phyloP scores from a whole-genome alignment of 2,329 filamentous ascomycete species.

The Penicillium sp. region DNA sequence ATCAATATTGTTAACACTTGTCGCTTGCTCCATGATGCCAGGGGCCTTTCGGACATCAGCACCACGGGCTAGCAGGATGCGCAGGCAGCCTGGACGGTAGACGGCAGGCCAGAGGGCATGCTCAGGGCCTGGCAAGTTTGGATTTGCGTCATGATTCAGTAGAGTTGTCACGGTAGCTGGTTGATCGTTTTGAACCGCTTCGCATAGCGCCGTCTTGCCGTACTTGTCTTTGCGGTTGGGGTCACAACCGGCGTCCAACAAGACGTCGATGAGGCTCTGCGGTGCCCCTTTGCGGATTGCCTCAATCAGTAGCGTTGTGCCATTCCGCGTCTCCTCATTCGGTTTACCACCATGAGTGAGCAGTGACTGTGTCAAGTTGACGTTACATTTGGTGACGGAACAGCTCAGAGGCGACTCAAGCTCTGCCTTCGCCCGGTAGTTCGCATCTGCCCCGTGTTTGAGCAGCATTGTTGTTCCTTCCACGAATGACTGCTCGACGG shows the following conservation, averaged over 20 bases:
- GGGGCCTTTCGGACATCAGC: slow-evolving; percentile 65
- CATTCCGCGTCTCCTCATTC: slow-evolving; percentile 58
- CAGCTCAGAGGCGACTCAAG: slow-evolving; percentile 60
- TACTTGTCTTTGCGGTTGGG: slow-evolving; percentile 64
- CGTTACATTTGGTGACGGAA: slow-evolving; percentile 57
- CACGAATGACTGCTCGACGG: slow-evolving; percentile 58
- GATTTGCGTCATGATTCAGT: slow-evolving; percentile 65
- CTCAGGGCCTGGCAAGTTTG: slow-evolving; percentile 71
- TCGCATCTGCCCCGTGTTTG: slow-evolving; percentile 67
- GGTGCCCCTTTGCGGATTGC: slow-evolving; percentile 64
- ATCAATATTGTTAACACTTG: slow-evolving; percentile 67
- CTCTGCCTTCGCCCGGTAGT: slow-evolving; percentile 55
- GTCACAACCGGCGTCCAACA: slow-evolving; percentile 64
- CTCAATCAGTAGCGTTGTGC: slow-evolving; percentile 65
- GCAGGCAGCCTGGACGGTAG: slow-evolving; percentile 62
- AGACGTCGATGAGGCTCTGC: slow-evolving; percentile 59
- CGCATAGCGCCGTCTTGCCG: slow-evolving; percentile 67
- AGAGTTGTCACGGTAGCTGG: slow-evolving; percentile 60
- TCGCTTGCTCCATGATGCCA: slow-evolving; percentile 67
- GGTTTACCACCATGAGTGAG: slow-evolving; percentile 65
- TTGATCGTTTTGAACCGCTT: slow-evolving; percentile 62
- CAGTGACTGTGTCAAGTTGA: slow-evolving; percentile 63
- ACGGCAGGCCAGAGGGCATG: slow-evolving; percentile 70
- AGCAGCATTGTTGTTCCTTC: slow-evolving; percentile 64
- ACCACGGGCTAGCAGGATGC: slow-evolving; percentile 62